These are phyloP conservation scores for Keqinozyma sinolaborantium DNA, from an alignment of 1,139 yeast genomes.

Conservation along the genomic window DNA sequence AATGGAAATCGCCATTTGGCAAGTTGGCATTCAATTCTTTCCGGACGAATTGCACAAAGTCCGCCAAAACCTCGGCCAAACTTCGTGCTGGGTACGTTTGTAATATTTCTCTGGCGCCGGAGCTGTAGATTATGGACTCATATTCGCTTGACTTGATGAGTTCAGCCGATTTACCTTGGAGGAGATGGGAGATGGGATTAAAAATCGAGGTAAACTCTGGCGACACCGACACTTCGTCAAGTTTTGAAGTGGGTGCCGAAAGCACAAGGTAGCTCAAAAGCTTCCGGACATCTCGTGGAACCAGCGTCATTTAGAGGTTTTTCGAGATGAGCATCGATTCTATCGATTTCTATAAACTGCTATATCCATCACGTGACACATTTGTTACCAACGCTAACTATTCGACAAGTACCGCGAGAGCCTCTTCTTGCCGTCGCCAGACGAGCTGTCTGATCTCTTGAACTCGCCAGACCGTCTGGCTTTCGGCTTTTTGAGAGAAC, in stretches of 20 bases:
- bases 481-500: conserved; percentile 35
- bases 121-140: conserved; percentile 11
- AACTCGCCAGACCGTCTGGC: conserved; percentile 30
- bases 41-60: conserved; percentile 16
- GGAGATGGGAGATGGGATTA: conserved; percentile 8
- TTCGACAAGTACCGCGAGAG: conserved; percentile 5
- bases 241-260: conserved; percentile 7
- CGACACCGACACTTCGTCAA: too few relatives aligned
- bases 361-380: not conserved
- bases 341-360: not conserved
- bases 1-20: conserved; percentile 15
- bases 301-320: not conserved
- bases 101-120: conserved; percentile 10
- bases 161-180: conserved; percentile 24
- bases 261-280: conserved; percentile 12
- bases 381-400: not conserved
- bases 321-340: conserved; percentile 1
- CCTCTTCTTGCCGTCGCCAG: conserved; percentile 24
- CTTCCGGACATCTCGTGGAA: conserved; percentile 3
- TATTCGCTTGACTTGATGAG: conserved; percentile 16
- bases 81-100: conserved; percentile 15
- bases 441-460: conserved; percentile 30
- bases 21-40: conserved; percentile 6
- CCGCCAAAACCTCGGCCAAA: conserved; percentile 16
- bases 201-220: conserved; percentile 4